phyloP scores from a whole-genome alignment of 192 early-diverging fungal genomes.

The Funneliformis geosporum region DNA sequence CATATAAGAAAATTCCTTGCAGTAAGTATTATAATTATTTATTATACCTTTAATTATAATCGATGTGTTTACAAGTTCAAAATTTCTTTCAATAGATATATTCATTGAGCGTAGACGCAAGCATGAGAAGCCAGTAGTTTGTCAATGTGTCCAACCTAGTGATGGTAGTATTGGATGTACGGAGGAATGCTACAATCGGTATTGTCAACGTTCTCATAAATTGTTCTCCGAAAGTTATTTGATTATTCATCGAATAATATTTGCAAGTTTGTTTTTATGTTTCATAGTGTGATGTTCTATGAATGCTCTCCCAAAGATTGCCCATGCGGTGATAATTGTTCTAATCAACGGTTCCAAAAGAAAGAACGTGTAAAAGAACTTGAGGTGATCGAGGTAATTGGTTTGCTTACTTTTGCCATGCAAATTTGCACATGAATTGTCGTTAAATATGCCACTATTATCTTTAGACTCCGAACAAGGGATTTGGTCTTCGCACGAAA shows the following conservation, averaged over 20 bases:
- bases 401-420: neutral
- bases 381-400: conserved; percentile 64
- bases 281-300: conserved; percentile 62
- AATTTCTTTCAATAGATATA: conserved; percentile 54
- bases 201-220: neutral
- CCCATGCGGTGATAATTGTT: conserved; percentile 66
- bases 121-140: conserved; percentile 53
- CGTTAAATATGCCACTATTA: neutral
- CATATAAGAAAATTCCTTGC: conserved; percentile 55
- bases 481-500: conserved; percentile 68
- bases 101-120: conserved; percentile 74
- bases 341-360: conserved; percentile 75
- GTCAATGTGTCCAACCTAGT: conserved; percentile 58
- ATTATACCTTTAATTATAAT: neutral
- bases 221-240: neutral
- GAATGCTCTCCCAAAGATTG: conserved; percentile 72
- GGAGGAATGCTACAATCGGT: conserved; percentile 75
- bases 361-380: conserved; percentile 53
- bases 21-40: conserved; percentile 43
- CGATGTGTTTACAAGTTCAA: neutral
- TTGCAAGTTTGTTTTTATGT: neutral
- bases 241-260: neutral
- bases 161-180: conserved; percentile 62
- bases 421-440: neutral
- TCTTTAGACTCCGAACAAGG: conserved; percentile 59